These are phyloP conservation scores for Hypoxylon lenormandii DNA, from an alignment of 495 filamentous ascomycete species.

Conservation along the genomic window DNA sequence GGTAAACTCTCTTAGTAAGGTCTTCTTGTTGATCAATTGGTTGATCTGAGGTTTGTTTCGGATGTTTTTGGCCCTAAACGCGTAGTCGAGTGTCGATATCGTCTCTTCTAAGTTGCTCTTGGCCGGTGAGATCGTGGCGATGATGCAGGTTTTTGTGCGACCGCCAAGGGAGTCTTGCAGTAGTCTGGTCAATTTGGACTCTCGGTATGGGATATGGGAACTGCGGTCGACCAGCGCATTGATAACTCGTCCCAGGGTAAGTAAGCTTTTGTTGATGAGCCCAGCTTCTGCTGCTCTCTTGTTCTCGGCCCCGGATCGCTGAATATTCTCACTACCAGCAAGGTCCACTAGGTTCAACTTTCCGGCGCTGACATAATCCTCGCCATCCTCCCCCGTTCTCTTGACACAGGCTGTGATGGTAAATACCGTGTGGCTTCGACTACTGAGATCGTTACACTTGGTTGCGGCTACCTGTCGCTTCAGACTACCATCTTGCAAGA, in stretches of 20 bases:
- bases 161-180: conserved; percentile 97
- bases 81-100: conserved; percentile 96
- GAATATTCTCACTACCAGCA: conserved; percentile 96
- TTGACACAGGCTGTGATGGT: conserved; percentile 92
- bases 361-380: conserved; percentile 91
- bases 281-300: conserved; percentile 96
- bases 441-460: conserved; percentile 97
- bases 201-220: conserved; percentile 92
- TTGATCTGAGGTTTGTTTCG: conserved; percentile 97
- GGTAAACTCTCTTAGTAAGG: conserved; percentile 87
- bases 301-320: conserved; percentile 95
- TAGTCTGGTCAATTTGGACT: conserved; percentile 94
- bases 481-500: conserved; percentile 89
- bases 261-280: conserved; percentile 95
- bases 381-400: conserved; percentile 76
- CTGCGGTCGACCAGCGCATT: conserved; percentile 94
- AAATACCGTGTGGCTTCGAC: conserved; percentile 94
- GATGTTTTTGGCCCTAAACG: conserved; percentile 97
- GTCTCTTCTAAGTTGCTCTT: conserved; percentile 97
- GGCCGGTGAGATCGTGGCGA: conserved; percentile 93
- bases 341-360: conserved; percentile 97
- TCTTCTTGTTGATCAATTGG: conserved; percentile 89
- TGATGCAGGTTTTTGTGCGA: conserved; percentile 96
- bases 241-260: conserved; percentile 95
- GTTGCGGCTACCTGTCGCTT: conserved; percentile 96